These are phyloP conservation scores for Colletotrichum noveboracense DNA, from an alignment of 2,329 filamentous ascomycete genomes.

Conservation along the genomic window DNA sequence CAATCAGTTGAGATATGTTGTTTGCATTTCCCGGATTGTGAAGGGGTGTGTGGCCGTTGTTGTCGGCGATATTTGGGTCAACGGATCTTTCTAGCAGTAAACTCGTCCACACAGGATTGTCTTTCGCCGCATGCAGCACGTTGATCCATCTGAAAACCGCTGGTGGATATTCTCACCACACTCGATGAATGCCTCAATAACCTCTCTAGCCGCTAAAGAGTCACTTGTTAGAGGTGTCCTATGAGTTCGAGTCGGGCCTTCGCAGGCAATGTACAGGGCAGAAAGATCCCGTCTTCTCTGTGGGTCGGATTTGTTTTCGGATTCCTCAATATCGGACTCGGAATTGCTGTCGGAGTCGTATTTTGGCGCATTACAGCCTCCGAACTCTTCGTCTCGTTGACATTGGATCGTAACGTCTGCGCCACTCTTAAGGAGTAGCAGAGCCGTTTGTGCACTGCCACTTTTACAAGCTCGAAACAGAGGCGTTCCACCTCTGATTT, in stretches of 20 bases:
- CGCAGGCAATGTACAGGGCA: neutral
- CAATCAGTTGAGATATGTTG: slow-evolving; percentile 26
- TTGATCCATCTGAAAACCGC: slow-evolving; percentile 14
- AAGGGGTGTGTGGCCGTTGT: slow-evolving; percentile 22
- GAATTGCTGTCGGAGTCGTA: neutral
- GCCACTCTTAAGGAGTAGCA: slow-evolving; percentile 26
- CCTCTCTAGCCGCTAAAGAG: neutral
- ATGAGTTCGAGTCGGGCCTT: neutral
- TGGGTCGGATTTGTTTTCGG: neutral
- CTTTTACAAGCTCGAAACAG: neutral
- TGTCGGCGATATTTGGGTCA: slow-evolving; percentile 24
- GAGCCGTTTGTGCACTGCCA: neutral
- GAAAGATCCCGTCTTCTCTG: neutral
- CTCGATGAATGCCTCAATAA: slow-evolving; percentile 24
- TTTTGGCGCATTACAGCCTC: neutral
- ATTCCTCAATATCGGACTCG: neutral
- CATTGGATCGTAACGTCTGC: slow-evolving; percentile 20
- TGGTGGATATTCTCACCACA: slow-evolving; percentile 28
- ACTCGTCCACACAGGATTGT: slow-evolving; percentile 1
- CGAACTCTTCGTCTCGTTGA: neutral
- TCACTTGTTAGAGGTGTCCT: neutral
- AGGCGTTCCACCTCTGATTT: slow-evolving; percentile 22
- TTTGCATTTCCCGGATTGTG: slow-evolving; percentile 7
- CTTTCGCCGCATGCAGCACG: slow-evolving; percentile 23
- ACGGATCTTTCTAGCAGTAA: slow-evolving; percentile 27